Base-by-base conservation (phyloP, 2,329 filamentous ascomycete species). In the Trichoderma afroharzianum region DNA sequence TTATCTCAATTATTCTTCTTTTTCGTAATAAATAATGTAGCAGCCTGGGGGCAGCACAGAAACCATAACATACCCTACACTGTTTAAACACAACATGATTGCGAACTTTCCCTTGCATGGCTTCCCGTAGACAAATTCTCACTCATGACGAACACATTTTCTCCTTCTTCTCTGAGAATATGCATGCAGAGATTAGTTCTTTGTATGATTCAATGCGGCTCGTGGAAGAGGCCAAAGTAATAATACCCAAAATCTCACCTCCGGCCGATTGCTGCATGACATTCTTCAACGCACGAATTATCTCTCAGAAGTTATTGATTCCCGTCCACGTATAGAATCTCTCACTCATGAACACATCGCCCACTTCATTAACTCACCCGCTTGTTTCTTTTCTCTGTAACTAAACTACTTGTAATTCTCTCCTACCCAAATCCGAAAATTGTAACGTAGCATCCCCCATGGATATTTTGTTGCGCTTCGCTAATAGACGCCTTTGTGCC, bases 401-500 rank as follows among this genome's bases (percentile, higher is more conserved):
- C 26, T 50, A 18, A 15, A 33, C 18, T 64, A 64, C 43, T 50
- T 50, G 43, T 50, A 50, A 50, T 12, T 58, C 21, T 58, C 21
- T 30, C 53, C 50, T 67, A 58, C 30, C 63, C 63, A 67, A 39
- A 67, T 58, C 24, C 30, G 63, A 58, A 43, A 58, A 58, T 30
- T 58, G 36, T 36, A 58, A 67, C 50, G 63, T 32, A 43, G 50
- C 63, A 67, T 55, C 24, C 63, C 63, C 30, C 47, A n/a, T 66
- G 30, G 28, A 66, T 55, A 57, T n/a, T 28, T 57, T 50, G 28
- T 53, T 36, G 63, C 21, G 63, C 63, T 66, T 58, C 63, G 63
- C 63, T 39, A 9, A 24, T 64, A 39, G 53, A 67, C 63, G 63
- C 63, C 63, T 39, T 39, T 67, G 39, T 67, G 63, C 63, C 53